Evolutionary conservation across 2,329 filamentous ascomycete genomes (phyloP), one percentile per base, ranked within the genome.

Genomic region (Trichoderma semiorbis): DNA sequence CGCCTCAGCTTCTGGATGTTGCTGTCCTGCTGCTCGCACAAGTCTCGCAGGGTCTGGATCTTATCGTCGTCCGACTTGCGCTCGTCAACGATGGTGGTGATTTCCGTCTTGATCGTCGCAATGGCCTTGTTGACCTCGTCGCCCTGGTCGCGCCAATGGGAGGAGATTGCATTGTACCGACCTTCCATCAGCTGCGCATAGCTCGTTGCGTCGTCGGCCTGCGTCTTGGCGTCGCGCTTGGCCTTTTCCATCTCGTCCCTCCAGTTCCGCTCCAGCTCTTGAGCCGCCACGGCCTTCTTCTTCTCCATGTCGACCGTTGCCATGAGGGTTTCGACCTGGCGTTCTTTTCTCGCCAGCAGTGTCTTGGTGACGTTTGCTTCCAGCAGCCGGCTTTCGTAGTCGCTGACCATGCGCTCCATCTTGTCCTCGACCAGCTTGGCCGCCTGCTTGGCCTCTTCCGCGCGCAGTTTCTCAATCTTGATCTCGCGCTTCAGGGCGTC

Each of bases 401-500:
- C 91, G 62, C 86, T 86, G 36, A 89, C 83, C 75, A 91, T 85
- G 58, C 89, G 87, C 72, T 93, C 90, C 83, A 93, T 90, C 80
- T 91, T 92, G 74, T 91, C 90, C 78, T 92, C 90, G 61, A 91
- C 83, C 74, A 93, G 85, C 73, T 88, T 89, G 12, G 91, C 87
- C 5, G 88, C 87, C 78, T 92, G 89, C 75, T 89, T 89, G n/a
- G 91, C 86, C 77, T 94, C 92, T 72, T 94, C 91, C 58, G 91
- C 86, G 60, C 87, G 86, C 69, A 91, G 79, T 24, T 85, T 84
- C 80, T 92, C 90, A 71, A 91, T 88, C 76, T 91, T 85, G 71
- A 93, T 84, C 74, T 95, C 92, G 67, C 92, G 88, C 76, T 92
- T 92, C 60, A 95, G 84, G 53, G 90, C 87, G 77, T 95, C 93